Base-by-base conservation (phyloP, 805 yeast species). In the Wickerhamiella galacta region DNA sequence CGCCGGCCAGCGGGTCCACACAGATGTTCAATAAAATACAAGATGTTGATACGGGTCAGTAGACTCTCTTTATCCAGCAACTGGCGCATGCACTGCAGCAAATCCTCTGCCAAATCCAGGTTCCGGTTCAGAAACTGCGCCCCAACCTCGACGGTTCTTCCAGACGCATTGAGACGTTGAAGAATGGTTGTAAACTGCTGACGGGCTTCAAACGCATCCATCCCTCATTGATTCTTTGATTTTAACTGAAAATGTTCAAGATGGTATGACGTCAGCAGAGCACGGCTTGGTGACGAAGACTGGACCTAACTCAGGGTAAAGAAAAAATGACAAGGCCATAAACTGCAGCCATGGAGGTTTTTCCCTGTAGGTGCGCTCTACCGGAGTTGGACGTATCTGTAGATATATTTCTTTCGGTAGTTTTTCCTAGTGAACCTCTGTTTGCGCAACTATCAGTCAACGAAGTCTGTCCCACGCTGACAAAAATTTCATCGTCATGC, bases 141-240 rank as follows among this genome's bases (percentile, higher is more conserved):
- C 8, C 46, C 47, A 3, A 23, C 32, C 19, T 52, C 51, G 22
- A 49, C 50, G 9, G 47, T 40, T 10, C 45, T 36, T 1, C 41
- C 37, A 1, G 82, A 66, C 0, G 93, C 85, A 27, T 71, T 73
- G 26, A 87, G 57, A 5, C 63, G 52, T 42, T 72, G 65, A 34
- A 85, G 60, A 28, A 72, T 67, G 44, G 73, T 79, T 4, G 71
- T 63, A 45, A 85, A 75, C 52, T 76, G 77, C 29, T 81, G 57
- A 37, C 87, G 66, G 4, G 85, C 83, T 47, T 81, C 94, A 52
- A 87, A 80, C 1, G 94, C 74, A 50, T 85, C 95, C 93, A 85
- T 81, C n/a, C n/a, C n/a, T n/a, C n/a, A n/a, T n/a, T n/a, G n/a
- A n/a, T n/a, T n/a, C n/a, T n/a, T n/a, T n/a, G n/a, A n/a, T n/a